Conservation (phyloP, 2,329 filamentous ascomycete species). For the Scleromitrula shiraiana region DNA sequence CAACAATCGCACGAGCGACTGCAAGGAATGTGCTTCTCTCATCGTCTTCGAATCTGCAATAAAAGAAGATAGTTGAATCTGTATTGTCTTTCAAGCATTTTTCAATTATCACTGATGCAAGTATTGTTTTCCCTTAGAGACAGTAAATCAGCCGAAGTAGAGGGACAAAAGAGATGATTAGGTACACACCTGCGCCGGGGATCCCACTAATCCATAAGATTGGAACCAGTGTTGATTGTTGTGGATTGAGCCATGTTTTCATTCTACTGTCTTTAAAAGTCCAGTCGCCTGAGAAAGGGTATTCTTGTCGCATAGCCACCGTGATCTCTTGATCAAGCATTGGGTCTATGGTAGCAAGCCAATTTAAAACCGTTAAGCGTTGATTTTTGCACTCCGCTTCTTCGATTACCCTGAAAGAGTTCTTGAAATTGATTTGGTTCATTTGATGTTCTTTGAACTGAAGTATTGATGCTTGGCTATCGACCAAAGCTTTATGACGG, state of each 20-base stretch:
- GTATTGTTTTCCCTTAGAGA: conserved; percentile 33
- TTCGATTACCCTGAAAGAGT: conserved; percentile 6
- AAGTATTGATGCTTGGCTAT: conserved; percentile 23
- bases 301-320: neutral
- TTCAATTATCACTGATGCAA: conserved; percentile 34
- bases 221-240: conserved; percentile 14
- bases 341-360: conserved; percentile 16
- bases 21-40: conserved; percentile 28
- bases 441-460: conserved; percentile 13
- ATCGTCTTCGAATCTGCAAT: conserved; percentile 31
- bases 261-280: conserved; percentile 23
- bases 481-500: conserved; percentile 25
- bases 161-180: no score
- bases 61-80: conserved; percentile 31
- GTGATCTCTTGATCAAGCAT: neutral
- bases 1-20: conserved; percentile 29
- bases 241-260: conserved; percentile 12
- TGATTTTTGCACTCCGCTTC: conserved; percentile 18
- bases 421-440: neutral
- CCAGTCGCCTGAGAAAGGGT: conserved; percentile 25
- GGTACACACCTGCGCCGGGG: conserved; percentile 33
- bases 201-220: conserved; percentile 34
- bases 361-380: conserved; percentile 14
- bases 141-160: no score
- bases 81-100: conserved; percentile 14